These are phyloP conservation scores for Kazachstania martiniae DNA, from an alignment of 805 yeast species.

Conservation along the genomic window DNA sequence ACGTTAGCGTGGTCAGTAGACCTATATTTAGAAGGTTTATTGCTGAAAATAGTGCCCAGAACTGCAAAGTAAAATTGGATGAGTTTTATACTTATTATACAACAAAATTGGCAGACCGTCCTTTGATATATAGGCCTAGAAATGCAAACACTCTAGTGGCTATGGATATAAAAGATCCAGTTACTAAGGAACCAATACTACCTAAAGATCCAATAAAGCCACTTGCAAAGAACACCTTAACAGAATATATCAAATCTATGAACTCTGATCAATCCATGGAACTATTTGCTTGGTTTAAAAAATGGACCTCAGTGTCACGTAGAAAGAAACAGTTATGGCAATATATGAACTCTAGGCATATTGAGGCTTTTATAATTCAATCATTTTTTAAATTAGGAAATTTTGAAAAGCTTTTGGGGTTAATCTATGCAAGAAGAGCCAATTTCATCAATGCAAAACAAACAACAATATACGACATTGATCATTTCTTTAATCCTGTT, in stretches of 20 bases:
- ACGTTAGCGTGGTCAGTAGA: too few species aligned
- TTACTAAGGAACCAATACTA: conserved; percentile 23
- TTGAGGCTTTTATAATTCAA: conserved; percentile 17
- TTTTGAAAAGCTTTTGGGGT: conserved; percentile 12
- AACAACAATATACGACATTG: conserved; percentile 14
- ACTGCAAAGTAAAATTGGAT: conserved; percentile 23
- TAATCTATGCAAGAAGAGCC: conserved; percentile 10
- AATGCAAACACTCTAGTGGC: conserved; percentile 30
- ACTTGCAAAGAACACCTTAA: conserved; percentile 20
- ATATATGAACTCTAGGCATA: conserved; percentile 15
- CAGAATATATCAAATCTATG: conserved; percentile 16
- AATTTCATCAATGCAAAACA: conserved; percentile 15
- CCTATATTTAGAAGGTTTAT: neutral
- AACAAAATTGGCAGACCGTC: conserved; percentile 27
- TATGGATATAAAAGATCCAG: conserved; percentile 32
- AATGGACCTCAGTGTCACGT: conserved; percentile 18
- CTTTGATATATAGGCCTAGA: conserved; percentile 32
- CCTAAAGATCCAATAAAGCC: conserved; percentile 27
- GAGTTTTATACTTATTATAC: conserved; percentile 27
- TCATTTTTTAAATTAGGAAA: conserved; percentile 19
- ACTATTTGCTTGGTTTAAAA: conserved; percentile 15
- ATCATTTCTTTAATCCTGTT: conserved; percentile 21
- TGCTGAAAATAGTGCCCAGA: too few species aligned
- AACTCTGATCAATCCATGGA: conserved; percentile 11
- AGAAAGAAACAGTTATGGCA: conserved; percentile 19